phyloP scores from a whole-genome alignment of 106 monocot species.

The Chionographis japonica region DNA sequence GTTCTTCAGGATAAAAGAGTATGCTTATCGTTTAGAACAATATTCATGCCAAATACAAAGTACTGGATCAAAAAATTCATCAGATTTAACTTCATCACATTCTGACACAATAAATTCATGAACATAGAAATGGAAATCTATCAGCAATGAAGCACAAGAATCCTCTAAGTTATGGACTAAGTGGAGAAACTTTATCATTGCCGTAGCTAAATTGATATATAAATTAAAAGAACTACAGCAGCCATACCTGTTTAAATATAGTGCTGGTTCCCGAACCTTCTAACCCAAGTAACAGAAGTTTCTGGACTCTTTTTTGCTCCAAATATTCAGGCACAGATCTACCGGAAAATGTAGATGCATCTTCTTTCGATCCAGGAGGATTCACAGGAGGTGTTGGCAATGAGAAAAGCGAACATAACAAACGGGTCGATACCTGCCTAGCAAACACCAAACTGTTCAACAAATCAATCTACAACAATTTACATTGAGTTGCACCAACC shows the following conservation, averaged over 20 bases:
- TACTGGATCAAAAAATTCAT: too few relatives aligned
- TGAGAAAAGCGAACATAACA: slow-evolving; percentile 25
- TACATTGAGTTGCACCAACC: not conserved
- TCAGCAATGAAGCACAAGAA: too few relatives aligned
- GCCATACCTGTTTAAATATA: slow-evolving; percentile 25
- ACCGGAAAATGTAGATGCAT: slow-evolving; percentile 12
- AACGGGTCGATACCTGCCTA: slow-evolving; percentile 27
- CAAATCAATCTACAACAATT: not conserved
- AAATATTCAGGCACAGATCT: slow-evolving; percentile 24
- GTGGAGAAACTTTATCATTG: too few relatives aligned
- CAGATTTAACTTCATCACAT: too few relatives aligned
- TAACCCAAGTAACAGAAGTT: slow-evolving; percentile 26
- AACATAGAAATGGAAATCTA: too few relatives aligned
- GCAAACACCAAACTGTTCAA: slow-evolving; percentile 12
- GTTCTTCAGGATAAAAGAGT: not conserved
- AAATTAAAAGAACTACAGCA: too few relatives aligned
- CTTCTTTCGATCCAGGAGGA: slow-evolving; percentile 14
- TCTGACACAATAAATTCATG: too few relatives aligned
- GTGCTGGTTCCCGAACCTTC: slow-evolving; percentile 38
- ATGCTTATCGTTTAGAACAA: not conserved
- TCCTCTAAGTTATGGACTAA: too few relatives aligned
- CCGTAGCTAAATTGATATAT: too few relatives aligned
- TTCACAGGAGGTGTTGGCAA: slow-evolving; percentile 22
- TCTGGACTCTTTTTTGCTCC: slow-evolving; percentile 32
- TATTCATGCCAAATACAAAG: too few relatives aligned